A percentile compares a stretch with the other conserved stretches of the same genome.
phyloP scores from a whole-genome alignment of 2,329 filamentous ascomycete genomes.

The Ceratocystis alfenasii region DNA sequence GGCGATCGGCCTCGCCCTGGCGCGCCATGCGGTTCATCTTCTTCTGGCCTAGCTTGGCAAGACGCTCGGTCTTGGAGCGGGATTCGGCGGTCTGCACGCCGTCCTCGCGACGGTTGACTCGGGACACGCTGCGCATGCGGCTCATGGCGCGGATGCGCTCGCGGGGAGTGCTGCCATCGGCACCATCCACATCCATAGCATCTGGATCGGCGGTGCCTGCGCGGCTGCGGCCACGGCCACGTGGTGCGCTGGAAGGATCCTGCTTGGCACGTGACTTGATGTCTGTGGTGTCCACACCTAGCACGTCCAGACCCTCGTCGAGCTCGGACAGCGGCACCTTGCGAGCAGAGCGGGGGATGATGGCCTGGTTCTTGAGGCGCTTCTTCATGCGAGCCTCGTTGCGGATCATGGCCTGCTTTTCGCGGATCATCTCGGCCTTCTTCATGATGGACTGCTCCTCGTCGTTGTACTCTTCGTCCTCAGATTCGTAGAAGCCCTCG shows the following conservation, averaged over 20 bases:
- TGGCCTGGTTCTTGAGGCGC: slow-evolving; percentile 89
- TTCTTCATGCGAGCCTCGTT: slow-evolving; percentile 95
- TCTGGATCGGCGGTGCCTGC: slow-evolving; percentile 52
- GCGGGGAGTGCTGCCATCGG: slow-evolving; percentile 32
- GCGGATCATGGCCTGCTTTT: slow-evolving; percentile 83
- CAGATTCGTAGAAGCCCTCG: slow-evolving; percentile 87
- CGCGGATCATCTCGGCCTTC: slow-evolving; percentile 90
- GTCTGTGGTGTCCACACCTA: slow-evolving; percentile 72
- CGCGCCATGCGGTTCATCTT: slow-evolving; percentile 98
- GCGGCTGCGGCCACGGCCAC: slow-evolving; percentile 58
- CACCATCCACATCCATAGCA: slow-evolving; percentile 60
- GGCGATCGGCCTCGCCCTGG: slow-evolving; percentile 92
- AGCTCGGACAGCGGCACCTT: slow-evolving; percentile 78
- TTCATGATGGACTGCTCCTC: slow-evolving; percentile 77
- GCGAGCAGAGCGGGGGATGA: slow-evolving; percentile 73
- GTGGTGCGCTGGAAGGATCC: slow-evolving; percentile 43
- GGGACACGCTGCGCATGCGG: slow-evolving; percentile 38
- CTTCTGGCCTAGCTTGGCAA: slow-evolving; percentile 85
- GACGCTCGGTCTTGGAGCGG: slow-evolving; percentile 68
- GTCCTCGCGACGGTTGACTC: slow-evolving; percentile 57
- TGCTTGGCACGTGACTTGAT: slow-evolving; percentile 62
- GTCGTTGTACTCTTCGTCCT: slow-evolving; percentile 69
- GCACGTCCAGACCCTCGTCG: slow-evolving; percentile 69
- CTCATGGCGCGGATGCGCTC: slow-evolving; percentile 62
- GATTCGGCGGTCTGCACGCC: slow-evolving; percentile 58